Percentiles rank a stretch among this genome's conserved stretches.
These are phyloP conservation scores for Globisporangium abappressorium DNA, from an alignment of 352 stramenopile genomes.

Conservation along the genomic window DNA sequence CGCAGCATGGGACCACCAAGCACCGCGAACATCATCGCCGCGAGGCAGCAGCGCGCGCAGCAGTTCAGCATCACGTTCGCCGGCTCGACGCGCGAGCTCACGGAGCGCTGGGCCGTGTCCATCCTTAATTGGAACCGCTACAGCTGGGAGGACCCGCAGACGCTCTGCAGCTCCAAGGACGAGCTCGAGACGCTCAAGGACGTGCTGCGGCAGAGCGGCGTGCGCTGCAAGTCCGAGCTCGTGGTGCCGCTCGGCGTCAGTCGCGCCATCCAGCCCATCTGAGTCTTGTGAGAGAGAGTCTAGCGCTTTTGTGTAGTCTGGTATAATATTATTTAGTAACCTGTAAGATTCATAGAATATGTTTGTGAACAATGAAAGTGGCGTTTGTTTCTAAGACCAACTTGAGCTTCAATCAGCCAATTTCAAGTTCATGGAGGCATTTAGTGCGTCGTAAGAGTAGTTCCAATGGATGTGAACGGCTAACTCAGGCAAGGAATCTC, in stretches of 20 bases:
- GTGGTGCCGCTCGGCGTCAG: slow-evolving; percentile 48
- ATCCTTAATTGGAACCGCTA: slow-evolving; percentile 87
- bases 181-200: slow-evolving; percentile 48
- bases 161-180: slow-evolving; percentile 75
- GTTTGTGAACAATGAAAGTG: neutral
- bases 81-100: slow-evolving; percentile 50
- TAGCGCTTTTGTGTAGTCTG: neutral
- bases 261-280: slow-evolving; percentile 55
- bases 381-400: neutral
- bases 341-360: neutral
- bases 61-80: slow-evolving; percentile 39
- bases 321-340: neutral
- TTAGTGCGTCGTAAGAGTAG: neutral
- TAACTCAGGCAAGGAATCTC: neutral
- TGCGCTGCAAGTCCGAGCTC: slow-evolving; percentile 29
- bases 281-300: slow-evolving; percentile 5
- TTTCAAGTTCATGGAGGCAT: neutral
- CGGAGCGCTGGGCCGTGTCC: slow-evolving; percentile 68
- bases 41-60: slow-evolving; percentile 19
- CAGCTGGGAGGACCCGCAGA: slow-evolving; percentile 78
- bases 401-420: neutral
- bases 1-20: slow-evolving; percentile 22
- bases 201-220: slow-evolving; percentile 28
- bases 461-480: neutral
- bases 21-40: slow-evolving; percentile 19